phyloP scores from a whole-genome alignment of 371 early-diverging fungal genomes.

The Mucor plumbeus region DNA sequence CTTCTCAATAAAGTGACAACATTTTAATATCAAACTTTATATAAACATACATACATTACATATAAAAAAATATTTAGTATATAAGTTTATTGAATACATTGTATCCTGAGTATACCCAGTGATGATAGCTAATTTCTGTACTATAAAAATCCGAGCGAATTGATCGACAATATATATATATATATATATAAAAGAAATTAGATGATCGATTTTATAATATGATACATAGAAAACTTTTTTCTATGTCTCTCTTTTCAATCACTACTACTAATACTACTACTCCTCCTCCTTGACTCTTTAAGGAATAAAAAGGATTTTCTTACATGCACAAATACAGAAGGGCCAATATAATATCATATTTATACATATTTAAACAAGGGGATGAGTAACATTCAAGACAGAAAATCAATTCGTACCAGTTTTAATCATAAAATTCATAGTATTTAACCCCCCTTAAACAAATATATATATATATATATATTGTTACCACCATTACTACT shows the following conservation, averaged over 20 bases:
- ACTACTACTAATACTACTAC: not conserved
- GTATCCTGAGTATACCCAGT: not conserved
- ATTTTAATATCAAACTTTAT: conserved; percentile 8
- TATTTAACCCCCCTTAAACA: not conserved
- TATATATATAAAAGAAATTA: not conserved
- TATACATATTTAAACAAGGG: conserved; percentile 8
- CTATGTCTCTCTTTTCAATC: not conserved
- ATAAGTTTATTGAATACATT: not conserved
- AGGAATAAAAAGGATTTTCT: not conserved
- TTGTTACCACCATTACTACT: not conserved
- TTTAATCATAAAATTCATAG: not conserved
- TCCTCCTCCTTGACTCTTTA: not conserved
- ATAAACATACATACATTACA: conserved; percentile 1
- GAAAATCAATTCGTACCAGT: not conserved
- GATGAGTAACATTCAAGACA: not conserved
- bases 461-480: not conserved
- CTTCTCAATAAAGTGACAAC: conserved; percentile 5
- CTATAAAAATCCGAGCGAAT: not conserved
- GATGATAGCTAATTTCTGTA: not conserved
- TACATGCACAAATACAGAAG: not conserved
- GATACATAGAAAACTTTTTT: too few species aligned
- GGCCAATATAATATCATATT: not conserved
- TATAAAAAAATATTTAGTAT: not conserved
- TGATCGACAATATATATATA: conserved; percentile 4
- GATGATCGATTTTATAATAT: not conserved